A percentile compares a stretch with the other conserved stretches of the same genome.
These are phyloP conservation scores for Backusella sp. DNA, from an alignment of 192 early-diverging fungal genomes.

Conservation along the genomic window DNA sequence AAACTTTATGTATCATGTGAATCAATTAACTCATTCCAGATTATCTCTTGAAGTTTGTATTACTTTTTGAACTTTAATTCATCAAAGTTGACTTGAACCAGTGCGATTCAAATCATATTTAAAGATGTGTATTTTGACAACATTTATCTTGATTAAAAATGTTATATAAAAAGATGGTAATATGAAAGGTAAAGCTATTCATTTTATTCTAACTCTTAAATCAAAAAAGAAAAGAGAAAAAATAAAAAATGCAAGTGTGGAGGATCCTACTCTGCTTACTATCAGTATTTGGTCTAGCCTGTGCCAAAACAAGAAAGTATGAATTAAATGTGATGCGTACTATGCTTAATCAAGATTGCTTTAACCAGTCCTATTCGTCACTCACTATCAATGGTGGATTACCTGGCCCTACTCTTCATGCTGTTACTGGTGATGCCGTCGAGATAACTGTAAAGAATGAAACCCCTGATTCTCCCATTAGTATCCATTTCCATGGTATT, in stretches of 20 bases:
- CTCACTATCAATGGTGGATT: constrained; percentile 42
- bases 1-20: constrained; percentile 5
- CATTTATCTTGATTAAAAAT: neutral
- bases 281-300: neutral
- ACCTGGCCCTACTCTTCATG: constrained; percentile 51
- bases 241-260: neutral
- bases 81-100: neutral
- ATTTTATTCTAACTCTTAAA: too few species aligned
- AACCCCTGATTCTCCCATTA: constrained; percentile 35
- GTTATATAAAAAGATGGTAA: neutral
- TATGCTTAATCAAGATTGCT: constrained; percentile 19
- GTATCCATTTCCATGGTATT: constrained; percentile 52
- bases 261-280: neutral
- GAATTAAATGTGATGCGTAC: neutral
- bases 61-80: neutral
- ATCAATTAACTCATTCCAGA: neutral
- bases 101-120: neutral
- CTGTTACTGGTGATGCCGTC: constrained; percentile 46
- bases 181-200: neutral
- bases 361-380: neutral
- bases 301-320: neutral
- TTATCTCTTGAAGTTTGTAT: constrained; percentile 6
- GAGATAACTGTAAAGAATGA: constrained; percentile 44
- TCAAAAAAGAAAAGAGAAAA: too few species aligned
- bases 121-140: neutral